phyloP scores from a whole-genome alignment of 495 filamentous ascomycete genomes.

The Ascobolus immersus region DNA sequence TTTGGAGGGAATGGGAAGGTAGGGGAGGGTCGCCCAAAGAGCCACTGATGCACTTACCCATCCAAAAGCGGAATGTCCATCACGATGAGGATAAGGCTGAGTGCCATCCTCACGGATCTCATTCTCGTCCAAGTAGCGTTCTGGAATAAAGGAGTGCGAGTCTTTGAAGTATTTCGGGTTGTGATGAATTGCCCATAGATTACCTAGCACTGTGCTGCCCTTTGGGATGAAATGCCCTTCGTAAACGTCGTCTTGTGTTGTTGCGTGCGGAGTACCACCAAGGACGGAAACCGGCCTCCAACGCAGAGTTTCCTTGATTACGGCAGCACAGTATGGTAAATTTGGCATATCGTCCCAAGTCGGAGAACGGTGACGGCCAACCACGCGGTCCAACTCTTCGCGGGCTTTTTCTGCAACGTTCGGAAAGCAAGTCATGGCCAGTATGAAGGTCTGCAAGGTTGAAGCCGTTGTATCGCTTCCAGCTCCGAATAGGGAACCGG shows the following conservation, averaged over 20 bases:
- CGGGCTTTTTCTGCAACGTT: constrained; percentile 26
- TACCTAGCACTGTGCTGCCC: constrained; percentile 32
- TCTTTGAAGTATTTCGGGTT: constrained; percentile 32
- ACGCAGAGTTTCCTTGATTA: constrained; percentile 33
- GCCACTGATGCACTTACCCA: too few species aligned
- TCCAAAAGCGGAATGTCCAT: constrained; percentile 25
- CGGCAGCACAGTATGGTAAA: constrained; percentile 25
- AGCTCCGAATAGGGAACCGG: constrained; percentile 36
- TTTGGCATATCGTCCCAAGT: constrained; percentile 24
- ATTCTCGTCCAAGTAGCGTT: constrained; percentile 23
- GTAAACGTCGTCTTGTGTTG: constrained; percentile 33
- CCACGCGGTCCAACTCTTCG: constrained; percentile 28
- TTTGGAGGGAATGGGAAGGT: not conserved
- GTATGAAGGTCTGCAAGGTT: constrained; percentile 33
- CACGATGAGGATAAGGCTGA: constrained; percentile 20
- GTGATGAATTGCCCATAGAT: constrained; percentile 39
- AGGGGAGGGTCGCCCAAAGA: constrained; percentile 4
- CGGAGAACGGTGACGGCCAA: constrained; percentile 27
- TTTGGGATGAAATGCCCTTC: constrained; percentile 27
- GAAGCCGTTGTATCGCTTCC: constrained; percentile 39
- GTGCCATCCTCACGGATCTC: constrained; percentile 16
- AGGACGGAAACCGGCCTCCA: constrained; percentile 35
- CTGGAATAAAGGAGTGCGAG: constrained; percentile 32
- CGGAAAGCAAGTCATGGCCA: constrained; percentile 30
- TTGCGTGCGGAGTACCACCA: constrained; percentile 36